Evolutionary conservation across 306 rosid genomes (phyloP), one percentile per base, ranked within the genome.

Genomic region (Oemleria cerasiformis): DNA sequence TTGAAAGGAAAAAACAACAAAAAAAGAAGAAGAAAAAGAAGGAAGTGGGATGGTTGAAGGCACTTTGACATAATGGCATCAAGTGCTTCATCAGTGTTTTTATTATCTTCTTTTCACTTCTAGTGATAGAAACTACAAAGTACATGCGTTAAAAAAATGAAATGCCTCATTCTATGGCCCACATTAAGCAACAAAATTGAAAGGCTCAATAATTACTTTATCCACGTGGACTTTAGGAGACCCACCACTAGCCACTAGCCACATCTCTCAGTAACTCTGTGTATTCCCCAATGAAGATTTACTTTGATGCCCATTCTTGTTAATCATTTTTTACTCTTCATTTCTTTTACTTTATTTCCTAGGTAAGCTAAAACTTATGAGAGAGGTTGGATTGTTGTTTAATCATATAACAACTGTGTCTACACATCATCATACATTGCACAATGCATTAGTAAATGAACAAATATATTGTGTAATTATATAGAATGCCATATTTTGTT

Each of bases 201-300:
- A 39, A 77, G 75, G 39, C 72, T 87, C 76, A 76, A 83, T 80
- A 70, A 85, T 79, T 77, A 72, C 80, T 68, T 60, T 79, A 87
- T 76, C 81, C 84, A 76, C 78, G 66, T 84, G 84, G 63, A 49
- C 59, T 40, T 79, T 73, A 58, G 36, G 36, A 30, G 86, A 65
- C 87, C 87, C 86, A 86, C 90, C 79, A 72, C 69, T 73, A 49
- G 8, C 3, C 13, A 23, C 12, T 15, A 9, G 60, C 12, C 8
- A 1, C 11, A 21, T 2, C 17, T 12, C 7, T 5, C 1, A 12
- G 53, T 14, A 17, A 1, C 15, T 47, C 4, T 47, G 61, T 71
- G 36, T 65, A 82, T 50, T 55, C n/a, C 73, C 85, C 85, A 73
- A 85, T 59, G 78, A 79, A 81, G 83, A 88, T 88, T 84, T 80